Evolutionary conservation across 495 filamentous ascomycete genomes (phyloP), one percentile per base, ranked within the genome.

Genomic region (Daldinia concentrica): DNA sequence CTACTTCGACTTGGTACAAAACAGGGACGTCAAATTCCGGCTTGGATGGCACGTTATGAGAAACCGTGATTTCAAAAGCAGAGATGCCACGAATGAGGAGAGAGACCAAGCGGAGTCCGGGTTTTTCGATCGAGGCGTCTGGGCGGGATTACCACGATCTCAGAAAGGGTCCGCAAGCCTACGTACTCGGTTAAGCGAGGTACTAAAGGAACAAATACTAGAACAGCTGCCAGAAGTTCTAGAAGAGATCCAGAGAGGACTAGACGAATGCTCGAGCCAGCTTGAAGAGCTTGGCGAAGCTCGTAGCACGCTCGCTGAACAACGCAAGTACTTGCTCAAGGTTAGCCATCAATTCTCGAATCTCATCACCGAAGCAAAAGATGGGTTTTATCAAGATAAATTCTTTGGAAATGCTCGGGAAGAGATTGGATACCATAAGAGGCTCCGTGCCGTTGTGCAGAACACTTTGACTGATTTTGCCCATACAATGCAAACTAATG

Each of bases 21-120:
- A 93, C 66, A 79, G 86, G 30, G 85, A 93, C 57, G 79, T 90
- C 15, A 76, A 74, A 26, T 86, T 94, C 54, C 79, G 84, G 24
- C 84, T 92, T 3, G 91, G 91, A 0, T 94, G 91, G 91, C 90
- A 93, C 72, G 87, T 90, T 0, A 71, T 95, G 24, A 85, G 85
- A 34, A 93, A 92, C 72, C 84, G 87, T 3, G 79, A 81, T 29
- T 89, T 84, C 61, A 80, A 86, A 29, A 82, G 83, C 29, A 72
- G 82, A 2, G 50, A 79, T 15, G 77, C 54, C 24, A 77, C 77
- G 0, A 75, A 83, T 6, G 65, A 60, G 1, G 76, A 85, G 30
- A 77, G 85, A 0, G 81, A 87, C 56, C 56, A 51, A 0, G 54
- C 73, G 1, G 86, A 88, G 63, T 48, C 62, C 0, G 60, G 62